These are phyloP conservation scores for Trichophyton equinum DNA, from an alignment of 2,329 filamentous ascomycete genomes.

Conservation along the genomic window DNA sequence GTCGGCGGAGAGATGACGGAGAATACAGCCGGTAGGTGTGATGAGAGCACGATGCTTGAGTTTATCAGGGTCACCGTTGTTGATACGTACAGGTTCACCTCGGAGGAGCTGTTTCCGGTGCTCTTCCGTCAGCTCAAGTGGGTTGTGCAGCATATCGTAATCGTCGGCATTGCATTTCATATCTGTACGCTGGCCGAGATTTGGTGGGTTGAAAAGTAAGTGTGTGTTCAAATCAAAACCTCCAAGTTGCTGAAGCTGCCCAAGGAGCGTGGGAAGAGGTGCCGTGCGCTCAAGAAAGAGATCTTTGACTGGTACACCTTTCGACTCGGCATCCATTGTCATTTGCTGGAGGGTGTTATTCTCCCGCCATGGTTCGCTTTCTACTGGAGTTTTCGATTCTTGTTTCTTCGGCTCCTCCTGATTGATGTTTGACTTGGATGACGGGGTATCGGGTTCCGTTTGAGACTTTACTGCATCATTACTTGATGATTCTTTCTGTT, in stretches of 20 bases:
- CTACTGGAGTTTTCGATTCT: conserved; percentile 11
- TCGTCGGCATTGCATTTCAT: conserved; percentile 32
- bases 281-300: conserved; percentile 30
- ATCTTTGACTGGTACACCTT: conserved; percentile 27
- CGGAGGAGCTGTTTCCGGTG: conserved; percentile 30
- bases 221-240: conserved; percentile 27
- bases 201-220: conserved; percentile 30
- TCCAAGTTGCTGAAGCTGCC: conserved; percentile 28
- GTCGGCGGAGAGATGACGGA: conserved; percentile 34
- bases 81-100: conserved; percentile 31
- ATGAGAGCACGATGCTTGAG: conserved; percentile 34
- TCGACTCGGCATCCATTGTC: conserved; percentile 27
- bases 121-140: conserved; percentile 31
- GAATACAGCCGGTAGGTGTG: conserved; percentile 33
- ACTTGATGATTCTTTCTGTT: conserved; percentile 5
- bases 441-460: background rate
- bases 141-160: conserved; percentile 29
- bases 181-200: conserved; percentile 30
- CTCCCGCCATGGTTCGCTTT: conserved; percentile 24
- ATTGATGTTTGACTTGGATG: conserved; percentile 11
- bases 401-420: conserved; percentile 14
- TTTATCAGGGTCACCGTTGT: conserved; percentile 20
- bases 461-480: conserved; percentile 2
- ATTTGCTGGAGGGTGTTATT: conserved; percentile 32
- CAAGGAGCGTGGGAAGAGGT: conserved; percentile 27